These are phyloP conservation scores for Butyriboletus loyo DNA, from an alignment of 768 basidiomycete genomes.

Conservation along the genomic window DNA sequence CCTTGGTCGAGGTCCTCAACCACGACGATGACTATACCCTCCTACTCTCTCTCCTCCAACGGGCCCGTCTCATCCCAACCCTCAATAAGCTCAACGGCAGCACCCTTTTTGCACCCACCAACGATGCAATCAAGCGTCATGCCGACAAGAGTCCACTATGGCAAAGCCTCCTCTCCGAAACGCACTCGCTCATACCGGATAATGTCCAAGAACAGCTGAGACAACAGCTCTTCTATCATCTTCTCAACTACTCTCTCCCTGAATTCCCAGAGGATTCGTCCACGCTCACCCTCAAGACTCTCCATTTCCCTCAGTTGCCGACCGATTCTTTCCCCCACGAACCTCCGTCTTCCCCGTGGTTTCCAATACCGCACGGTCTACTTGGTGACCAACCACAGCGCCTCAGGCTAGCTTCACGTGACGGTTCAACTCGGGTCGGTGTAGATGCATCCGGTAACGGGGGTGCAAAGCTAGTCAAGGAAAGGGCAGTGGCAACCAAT, in stretches of 20 bases:
- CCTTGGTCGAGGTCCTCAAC: slow-evolving; percentile 76
- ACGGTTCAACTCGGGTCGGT: slow-evolving; percentile 54
- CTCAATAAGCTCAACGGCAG: slow-evolving; percentile 79
- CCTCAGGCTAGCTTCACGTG: slow-evolving; percentile 57
- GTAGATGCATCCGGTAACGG: slow-evolving; percentile 79
- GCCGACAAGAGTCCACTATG: slow-evolving; percentile 31
- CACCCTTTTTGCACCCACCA: slow-evolving; percentile 94
- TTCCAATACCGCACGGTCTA: slow-evolving; percentile 78
- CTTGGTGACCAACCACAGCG: slow-evolving; percentile 82
- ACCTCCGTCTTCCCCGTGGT: slow-evolving; percentile 80
- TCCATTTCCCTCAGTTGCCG: slow-evolving; percentile 65
- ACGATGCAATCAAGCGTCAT: slow-evolving; percentile 75
- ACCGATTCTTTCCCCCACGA: slow-evolving; percentile 60
- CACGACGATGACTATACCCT: slow-evolving; percentile 74
- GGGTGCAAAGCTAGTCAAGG: slow-evolving; percentile 65
- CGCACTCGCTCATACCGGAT: slow-evolving; percentile 49
- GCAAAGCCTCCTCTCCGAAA: slow-evolving; percentile 26
- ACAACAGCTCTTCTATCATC: slow-evolving; percentile 91
- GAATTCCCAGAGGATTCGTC: slow-evolving; percentile 40
- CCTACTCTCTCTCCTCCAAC: slow-evolving; percentile 74
- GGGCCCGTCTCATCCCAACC: slow-evolving; percentile 84
- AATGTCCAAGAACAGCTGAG: slow-evolving; percentile 82
- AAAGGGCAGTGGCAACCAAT: slow-evolving; percentile 58
- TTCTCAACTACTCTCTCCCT: slow-evolving; percentile 77
- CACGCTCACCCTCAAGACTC: slow-evolving; percentile 48